Evolutionary conservation across 1,284 basidiomycete species (phyloP).

Genomic region (Ustilago tritici): DNA sequence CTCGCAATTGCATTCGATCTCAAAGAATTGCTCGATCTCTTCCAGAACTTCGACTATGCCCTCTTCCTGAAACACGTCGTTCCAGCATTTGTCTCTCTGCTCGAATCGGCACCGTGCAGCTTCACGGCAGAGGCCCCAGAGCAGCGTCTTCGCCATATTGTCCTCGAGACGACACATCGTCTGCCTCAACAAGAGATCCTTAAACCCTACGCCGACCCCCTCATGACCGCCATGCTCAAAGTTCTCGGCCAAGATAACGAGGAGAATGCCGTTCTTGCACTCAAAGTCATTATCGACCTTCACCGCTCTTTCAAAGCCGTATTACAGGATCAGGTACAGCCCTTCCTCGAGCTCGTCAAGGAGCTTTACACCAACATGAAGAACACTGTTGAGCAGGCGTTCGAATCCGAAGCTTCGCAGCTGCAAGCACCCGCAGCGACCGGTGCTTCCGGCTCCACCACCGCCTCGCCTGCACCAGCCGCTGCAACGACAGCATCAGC

Average conservation of each 20-base stretch:
- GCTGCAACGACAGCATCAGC: constrained; percentile 10
- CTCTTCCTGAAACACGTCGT: constrained; percentile 76
- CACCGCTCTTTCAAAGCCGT: constrained; percentile 70
- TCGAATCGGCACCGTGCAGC: constrained; percentile 81
- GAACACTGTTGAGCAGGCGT: constrained; percentile 80
- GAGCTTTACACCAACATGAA: constrained; percentile 84
- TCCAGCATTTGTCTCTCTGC: constrained; percentile 81
- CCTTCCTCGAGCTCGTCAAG: constrained; percentile 82
- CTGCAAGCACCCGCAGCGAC: constrained; percentile 13
- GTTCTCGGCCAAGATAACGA: constrained; percentile 92
- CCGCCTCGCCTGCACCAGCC: constrained; percentile 18
- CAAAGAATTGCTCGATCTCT: constrained; percentile 64
- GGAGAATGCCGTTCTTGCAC: constrained; percentile 89
- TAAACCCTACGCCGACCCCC: constrained; percentile 77
- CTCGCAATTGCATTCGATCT: constrained; percentile 59
- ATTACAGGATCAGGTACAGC: constrained; percentile 82
- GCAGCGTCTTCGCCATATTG: constrained; percentile 76
- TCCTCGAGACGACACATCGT: constrained; percentile 76
- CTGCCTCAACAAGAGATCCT: constrained; percentile 85
- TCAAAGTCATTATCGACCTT: constrained; percentile 90
- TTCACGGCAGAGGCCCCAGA: constrained; percentile 83
- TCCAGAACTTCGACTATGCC: constrained; percentile 76
- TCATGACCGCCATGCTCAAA: constrained; percentile 81
- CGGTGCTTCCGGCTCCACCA: constrained; percentile 9
- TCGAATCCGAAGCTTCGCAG: constrained; percentile 71